Percentiles rank a stretch among this genome's conserved stretches.
phyloP scores from a whole-genome alignment of 495 filamentous ascomycete species.

The Neurospora tetrasperma region DNA sequence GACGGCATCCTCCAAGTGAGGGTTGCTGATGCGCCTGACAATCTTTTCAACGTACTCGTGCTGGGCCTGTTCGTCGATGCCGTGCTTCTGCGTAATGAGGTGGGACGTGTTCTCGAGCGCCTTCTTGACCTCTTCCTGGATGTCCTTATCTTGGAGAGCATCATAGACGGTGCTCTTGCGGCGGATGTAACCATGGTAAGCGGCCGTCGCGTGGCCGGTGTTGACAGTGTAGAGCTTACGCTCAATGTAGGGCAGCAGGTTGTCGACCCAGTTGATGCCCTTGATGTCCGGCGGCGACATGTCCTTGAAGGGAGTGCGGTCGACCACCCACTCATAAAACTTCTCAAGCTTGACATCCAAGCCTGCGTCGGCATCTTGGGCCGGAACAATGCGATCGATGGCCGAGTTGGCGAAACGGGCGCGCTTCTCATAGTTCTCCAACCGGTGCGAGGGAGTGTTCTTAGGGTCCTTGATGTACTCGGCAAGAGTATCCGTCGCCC shows the following conservation, averaged over 20 bases:
- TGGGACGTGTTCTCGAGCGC: slow-evolving; percentile 72
- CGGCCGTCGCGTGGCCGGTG: slow-evolving; percentile 93
- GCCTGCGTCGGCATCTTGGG: slow-evolving; percentile 65
- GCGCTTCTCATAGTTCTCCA: slow-evolving; percentile 50
- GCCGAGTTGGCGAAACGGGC: slow-evolving; percentile 90
- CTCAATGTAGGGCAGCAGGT: slow-evolving; percentile 92
- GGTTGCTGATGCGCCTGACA: slow-evolving; percentile 85
- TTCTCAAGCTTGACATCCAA: slow-evolving; percentile 92
- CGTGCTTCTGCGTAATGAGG: slow-evolving; percentile 80
- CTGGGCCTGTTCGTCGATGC: slow-evolving; percentile 66
- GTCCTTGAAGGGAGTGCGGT: slow-evolving; percentile 63
- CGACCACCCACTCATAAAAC: slow-evolving; percentile 98
- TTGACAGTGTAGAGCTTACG: slow-evolving; percentile 99
- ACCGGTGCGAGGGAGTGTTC: slow-evolving; percentile 49
- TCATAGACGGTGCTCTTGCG: slow-evolving; percentile 83
- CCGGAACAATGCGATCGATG: slow-evolving; percentile 94
- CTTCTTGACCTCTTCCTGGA: slow-evolving; percentile 62
- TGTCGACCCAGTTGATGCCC: slow-evolving; percentile 83
- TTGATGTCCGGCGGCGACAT: slow-evolving; percentile 52
- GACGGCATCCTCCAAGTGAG: slow-evolving; percentile 83
- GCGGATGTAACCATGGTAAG: slow-evolving; percentile 82
- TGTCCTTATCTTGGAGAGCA: slow-evolving; percentile 53
- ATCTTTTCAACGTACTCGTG: slow-evolving; percentile 86
- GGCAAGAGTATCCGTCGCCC: slow-evolving; percentile 75
- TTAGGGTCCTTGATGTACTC: slow-evolving; percentile 65